Base-by-base conservation (phyloP, 2,329 filamentous ascomycete genomes). In the Cordyceps javanica region DNA sequence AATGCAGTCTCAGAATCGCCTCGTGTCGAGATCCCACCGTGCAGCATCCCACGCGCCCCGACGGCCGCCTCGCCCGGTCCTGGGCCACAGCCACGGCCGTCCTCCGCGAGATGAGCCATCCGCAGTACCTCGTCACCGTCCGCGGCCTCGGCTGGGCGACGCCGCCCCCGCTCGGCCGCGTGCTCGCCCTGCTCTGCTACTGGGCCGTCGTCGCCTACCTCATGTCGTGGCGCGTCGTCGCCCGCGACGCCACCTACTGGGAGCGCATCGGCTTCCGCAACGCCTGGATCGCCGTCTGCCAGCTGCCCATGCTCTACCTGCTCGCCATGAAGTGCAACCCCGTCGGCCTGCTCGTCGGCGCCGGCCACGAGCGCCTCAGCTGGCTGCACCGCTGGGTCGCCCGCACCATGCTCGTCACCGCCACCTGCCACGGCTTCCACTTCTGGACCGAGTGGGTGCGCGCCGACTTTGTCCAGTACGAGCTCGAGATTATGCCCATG, bases 371-470 rank as follows among this genome's bases (percentile, higher is more conserved):
- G 70, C 78, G 84, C 9, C 73, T 90, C 59, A 89, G 88, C 67
- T 90, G 87, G 87, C 70, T 89, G 54, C 87, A 90, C 65, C 80
- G 87, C 60, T 90, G 87, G 87, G 82, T 86, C 10, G 85, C 83
- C 3, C 79, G 87, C 59, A 87, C 84, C 57, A 82, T 90, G 72
- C 79, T 90, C 36, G 72, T 89, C 16, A 88, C 84, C 0, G 82
- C 82, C 2, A 85, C 85, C 1, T 77, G 89, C 3, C 87, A 90
- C 64, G 86, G 88, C 60, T 87, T 82, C 63, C 82, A 87, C 68
- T 90, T 89, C 68, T 85, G 84, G 71, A 73, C 74, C 3, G 79
- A 86, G 65, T 90, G 86, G 83, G 77, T 78, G 26, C 73, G 74
- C 11, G 78, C 82, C 56, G 80, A 82, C 59, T 82, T 87, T 59